A percentile compares a stretch with the other conserved stretches of the same genome.
phyloP scores from a whole-genome alignment of 495 filamentous ascomycete genomes.

The Xylaria acuta region DNA sequence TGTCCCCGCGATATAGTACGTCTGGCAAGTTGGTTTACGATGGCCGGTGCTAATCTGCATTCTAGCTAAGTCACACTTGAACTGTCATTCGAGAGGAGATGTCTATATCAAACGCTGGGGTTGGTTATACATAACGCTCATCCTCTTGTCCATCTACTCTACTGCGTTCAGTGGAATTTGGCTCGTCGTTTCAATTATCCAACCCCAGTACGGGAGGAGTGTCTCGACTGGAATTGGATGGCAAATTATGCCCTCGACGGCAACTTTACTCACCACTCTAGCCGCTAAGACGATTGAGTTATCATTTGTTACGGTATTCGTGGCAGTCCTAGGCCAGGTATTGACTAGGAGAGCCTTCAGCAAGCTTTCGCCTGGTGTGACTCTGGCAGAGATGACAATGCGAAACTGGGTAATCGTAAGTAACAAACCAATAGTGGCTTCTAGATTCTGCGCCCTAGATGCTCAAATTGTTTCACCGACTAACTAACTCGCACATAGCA shows the following conservation, averaged over 20 bases:
- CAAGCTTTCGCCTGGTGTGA: conserved; percentile 63
- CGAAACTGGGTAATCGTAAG: conserved; percentile 57
- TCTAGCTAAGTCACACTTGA: conserved; percentile 29
- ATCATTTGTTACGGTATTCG: conserved; percentile 78
- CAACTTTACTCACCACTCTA: conserved; percentile 65
- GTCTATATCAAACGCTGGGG: conserved; percentile 50
- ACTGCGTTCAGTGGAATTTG: conserved; percentile 70
- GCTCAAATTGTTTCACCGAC: neutral
- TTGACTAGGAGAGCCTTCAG: conserved; percentile 68
- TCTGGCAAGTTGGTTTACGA: neutral
- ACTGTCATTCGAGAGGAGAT: conserved; percentile 43
- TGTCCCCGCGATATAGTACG: neutral
- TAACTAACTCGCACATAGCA: conserved; percentile 34
- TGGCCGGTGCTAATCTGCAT: neutral
- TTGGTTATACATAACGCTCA: conserved; percentile 64
- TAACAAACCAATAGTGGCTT: neutral
- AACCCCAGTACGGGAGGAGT: conserved; percentile 63
- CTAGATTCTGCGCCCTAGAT: neutral
- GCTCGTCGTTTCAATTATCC: conserved; percentile 61
- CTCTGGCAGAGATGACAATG: conserved; percentile 74
- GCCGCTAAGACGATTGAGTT: conserved; percentile 78
- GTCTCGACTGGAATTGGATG: conserved; percentile 57
- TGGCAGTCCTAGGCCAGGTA: conserved; percentile 75
- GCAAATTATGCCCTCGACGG: conserved; percentile 59
- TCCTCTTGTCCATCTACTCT: conserved; percentile 69